A percentile compares a stretch with the other conserved stretches of the same genome.
These are phyloP conservation scores for Neonectria sp. DNA, from an alignment of 2,329 filamentous ascomycete species.

Conservation along the genomic window DNA sequence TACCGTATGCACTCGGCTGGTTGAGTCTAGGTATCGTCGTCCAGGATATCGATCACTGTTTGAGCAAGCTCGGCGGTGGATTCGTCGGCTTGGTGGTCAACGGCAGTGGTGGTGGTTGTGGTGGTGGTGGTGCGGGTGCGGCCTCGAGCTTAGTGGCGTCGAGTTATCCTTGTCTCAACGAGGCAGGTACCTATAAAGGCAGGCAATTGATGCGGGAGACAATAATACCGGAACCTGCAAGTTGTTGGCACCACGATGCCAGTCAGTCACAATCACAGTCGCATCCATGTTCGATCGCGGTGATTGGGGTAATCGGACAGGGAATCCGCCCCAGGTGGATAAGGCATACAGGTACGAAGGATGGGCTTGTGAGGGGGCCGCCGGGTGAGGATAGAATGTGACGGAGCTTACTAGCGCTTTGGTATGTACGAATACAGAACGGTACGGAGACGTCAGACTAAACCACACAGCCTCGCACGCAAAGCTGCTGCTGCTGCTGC, in stretches of 20 bases:
- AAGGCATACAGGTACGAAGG: constrained; percentile 17
- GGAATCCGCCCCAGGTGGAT: constrained; percentile 25
- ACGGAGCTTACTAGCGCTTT: constrained; percentile 3
- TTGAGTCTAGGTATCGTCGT: not conserved
- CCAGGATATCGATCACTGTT: constrained; percentile 2
- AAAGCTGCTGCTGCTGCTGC: too few species aligned
- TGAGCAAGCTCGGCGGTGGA: constrained; percentile 19
- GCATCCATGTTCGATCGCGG: constrained; percentile 20
- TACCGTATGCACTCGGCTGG: constrained; percentile 15
- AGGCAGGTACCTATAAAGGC: constrained; percentile 19
- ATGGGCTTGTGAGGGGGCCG: constrained; percentile 3
- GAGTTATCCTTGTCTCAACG: constrained; percentile 25
- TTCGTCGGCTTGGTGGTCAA: constrained; percentile 9
- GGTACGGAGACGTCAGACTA: not conserved
- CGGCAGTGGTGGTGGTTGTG: constrained; percentile 11
- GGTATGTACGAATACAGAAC: not conserved
- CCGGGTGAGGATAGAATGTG: constrained; percentile 5
- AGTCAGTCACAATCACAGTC: constrained; percentile 32
- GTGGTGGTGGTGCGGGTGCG: constrained; percentile 16
- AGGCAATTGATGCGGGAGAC: constrained; percentile 16
- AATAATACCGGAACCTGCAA: constrained; percentile 24
- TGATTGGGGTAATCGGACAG: constrained; percentile 26
- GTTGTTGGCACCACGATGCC: constrained; percentile 23
- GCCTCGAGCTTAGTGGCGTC: constrained; percentile 25
- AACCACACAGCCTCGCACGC: not conserved